Evolutionary conservation across 768 basidiomycete genomes (phyloP), one percentile per base, ranked within the genome.

Genomic region (Lactifluus volemus): DNA sequence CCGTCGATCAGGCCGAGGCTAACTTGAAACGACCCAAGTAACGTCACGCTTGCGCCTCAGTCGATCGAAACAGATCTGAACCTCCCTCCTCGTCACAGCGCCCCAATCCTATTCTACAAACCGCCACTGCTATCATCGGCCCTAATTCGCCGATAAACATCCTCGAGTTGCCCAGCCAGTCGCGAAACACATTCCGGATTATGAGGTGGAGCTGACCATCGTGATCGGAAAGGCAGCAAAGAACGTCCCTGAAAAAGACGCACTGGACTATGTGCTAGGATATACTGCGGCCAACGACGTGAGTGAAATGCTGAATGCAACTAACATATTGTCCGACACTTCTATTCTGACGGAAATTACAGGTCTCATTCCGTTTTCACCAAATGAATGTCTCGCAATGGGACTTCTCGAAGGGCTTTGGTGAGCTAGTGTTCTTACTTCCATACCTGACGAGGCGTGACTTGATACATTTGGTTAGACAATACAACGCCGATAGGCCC

Each of bases 321-420:
- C 34, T 25, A 29, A n/a, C 4, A n/a, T 15, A 30, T 15, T 34
- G 15, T 5, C 44, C 45, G 9, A 42, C 55, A 36, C 4, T 38
- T 19, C 52, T 48, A 6, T 19, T 19, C 45, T 32, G 29, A 50
- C 5, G 15, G 39, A 48, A 30, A 53, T 34, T 10, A 29, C 42
- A 87, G 85, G 79, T 89, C 3, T 92, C 90, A 5, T 92, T 92
- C 81, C 82, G 92, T 45, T 84, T 85, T 64, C 85, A 87, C 67
- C 92, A 94, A 70, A 75, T 88, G 73, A 82, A 83, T 4, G 84
- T 86, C 10, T 85, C 86, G 0, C 92, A 95, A 67, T 95, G 92
- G 92, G 77, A 81, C 34, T 93, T 91, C 73, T 91, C 89, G 30
- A 95, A 95, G 72, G 79, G 86, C 45, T 95, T 92, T 66, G 92